These are phyloP conservation scores for Bipolaris bicolor DNA, from an alignment of 2,329 filamentous ascomycete genomes.

Conservation along the genomic window DNA sequence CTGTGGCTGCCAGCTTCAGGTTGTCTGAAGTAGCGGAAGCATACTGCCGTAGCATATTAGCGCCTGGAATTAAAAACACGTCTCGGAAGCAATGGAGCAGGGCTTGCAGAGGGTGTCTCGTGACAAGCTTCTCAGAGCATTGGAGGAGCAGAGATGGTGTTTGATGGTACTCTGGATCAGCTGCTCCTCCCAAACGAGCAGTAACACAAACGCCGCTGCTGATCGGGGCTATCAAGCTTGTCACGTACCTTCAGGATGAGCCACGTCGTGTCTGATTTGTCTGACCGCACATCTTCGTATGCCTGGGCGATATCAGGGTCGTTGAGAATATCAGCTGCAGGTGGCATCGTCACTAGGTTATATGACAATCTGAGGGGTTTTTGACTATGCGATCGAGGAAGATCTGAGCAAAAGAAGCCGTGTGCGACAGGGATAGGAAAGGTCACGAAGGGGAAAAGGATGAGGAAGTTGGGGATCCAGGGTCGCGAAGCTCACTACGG, in stretches of 20 bases:
- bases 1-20: slow-evolving; percentile 63
- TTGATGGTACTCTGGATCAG: not conserved
- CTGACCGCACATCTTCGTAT: slow-evolving; percentile 70
- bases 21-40: slow-evolving; percentile 60
- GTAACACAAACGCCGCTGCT: not conserved
- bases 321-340: slow-evolving; percentile 38
- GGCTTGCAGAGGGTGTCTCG: not conserved
- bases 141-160: not conserved
- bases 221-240: not conserved
- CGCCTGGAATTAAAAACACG: not conserved
- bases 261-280: slow-evolving; percentile 71
- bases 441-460: slow-evolving; percentile 4
- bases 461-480: slow-evolving; percentile 8
- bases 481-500: slow-evolving; percentile 4
- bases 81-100: not conserved
- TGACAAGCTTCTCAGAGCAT: not conserved
- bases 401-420: not conserved
- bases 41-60: slow-evolving; percentile 16
- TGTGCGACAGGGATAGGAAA: slow-evolving; percentile 1
- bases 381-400: not conserved
- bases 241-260: slow-evolving; percentile 66
- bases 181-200: not conserved
- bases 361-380: not conserved
- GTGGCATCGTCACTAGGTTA: slow-evolving; percentile 25
- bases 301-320: slow-evolving; percentile 65